Conservation (phyloP, 345 rosid species). For the Populus euphratica region DNA sequence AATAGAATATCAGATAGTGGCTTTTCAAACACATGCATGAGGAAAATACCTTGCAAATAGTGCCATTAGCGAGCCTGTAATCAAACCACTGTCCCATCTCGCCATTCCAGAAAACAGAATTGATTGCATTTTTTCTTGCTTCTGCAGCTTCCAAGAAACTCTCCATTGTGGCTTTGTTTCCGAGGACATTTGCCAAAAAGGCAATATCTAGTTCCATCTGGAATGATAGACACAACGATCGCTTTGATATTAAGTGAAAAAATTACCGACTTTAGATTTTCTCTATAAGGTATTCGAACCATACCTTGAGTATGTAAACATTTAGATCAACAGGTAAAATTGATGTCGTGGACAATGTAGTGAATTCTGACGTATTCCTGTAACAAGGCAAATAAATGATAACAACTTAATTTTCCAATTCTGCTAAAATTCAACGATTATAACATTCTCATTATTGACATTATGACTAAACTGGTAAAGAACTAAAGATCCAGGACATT, state of each 20-base stretch:
- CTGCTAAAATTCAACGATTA: background rate
- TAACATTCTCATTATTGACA: background rate
- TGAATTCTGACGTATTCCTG: conserved; percentile 60
- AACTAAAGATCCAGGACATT: no score
- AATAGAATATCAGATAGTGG: background rate
- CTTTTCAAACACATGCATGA: background rate
- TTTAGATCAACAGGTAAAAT: conserved; percentile 86
- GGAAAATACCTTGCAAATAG: conserved; percentile 24
- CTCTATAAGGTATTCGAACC: background rate
- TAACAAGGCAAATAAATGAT: background rate
- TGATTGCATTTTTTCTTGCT: conserved; percentile 55
- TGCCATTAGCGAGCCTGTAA: conserved; percentile 51
- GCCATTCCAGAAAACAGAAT: conserved; percentile 69
- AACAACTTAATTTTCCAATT: background rate
- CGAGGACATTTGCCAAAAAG: conserved; percentile 53
- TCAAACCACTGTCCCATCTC: conserved; percentile 84
- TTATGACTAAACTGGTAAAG: background rate
- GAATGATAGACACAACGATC: conserved; percentile 7
- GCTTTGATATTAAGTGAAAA: conserved; percentile 2
- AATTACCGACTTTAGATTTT: background rate
- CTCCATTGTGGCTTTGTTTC: conserved; percentile 39
- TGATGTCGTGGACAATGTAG: conserved; percentile 65
- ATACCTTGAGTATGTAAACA: conserved; percentile 64
- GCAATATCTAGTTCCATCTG: conserved; percentile 93
- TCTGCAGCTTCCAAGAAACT: conserved; percentile 50